phyloP scores from a whole-genome alignment of 2,329 filamentous ascomycete genomes.

The Diatrype stigma region DNA sequence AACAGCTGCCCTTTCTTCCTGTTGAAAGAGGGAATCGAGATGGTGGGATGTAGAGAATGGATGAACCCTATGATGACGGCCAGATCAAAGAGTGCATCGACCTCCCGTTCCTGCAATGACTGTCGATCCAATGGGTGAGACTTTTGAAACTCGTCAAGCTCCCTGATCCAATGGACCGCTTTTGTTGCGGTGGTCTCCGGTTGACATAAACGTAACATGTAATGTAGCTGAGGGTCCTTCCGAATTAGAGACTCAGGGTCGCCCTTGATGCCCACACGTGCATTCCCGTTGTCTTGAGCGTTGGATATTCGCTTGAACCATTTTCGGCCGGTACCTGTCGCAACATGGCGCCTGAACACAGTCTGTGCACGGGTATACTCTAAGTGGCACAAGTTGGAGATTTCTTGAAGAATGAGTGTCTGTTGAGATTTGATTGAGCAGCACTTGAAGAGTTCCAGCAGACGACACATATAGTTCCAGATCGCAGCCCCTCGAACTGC shows the following conservation, averaged over 20 bases:
- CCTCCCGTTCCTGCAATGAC: slow-evolving; percentile 28
- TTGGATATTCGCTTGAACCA: slow-evolving; percentile 39
- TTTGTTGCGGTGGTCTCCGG: slow-evolving; percentile 28
- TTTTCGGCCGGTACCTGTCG: slow-evolving; percentile 30
- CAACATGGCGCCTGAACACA: slow-evolving; percentile 37
- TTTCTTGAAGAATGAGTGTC: slow-evolving; percentile 38
- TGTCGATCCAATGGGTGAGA: slow-evolving; percentile 30
- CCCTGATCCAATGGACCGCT: slow-evolving; percentile 36
- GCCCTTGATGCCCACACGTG: slow-evolving; percentile 35
- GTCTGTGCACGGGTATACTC: slow-evolving; percentile 37
- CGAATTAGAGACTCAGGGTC: slow-evolving; percentile 35
- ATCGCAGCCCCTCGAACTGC: slow-evolving; percentile 30
- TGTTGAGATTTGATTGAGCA: slow-evolving; percentile 25
- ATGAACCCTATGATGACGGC: slow-evolving; percentile 35
- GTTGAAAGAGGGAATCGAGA: slow-evolving; percentile 33
- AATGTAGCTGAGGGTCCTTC: slow-evolving; percentile 36
- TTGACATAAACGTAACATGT: slow-evolving; percentile 42
- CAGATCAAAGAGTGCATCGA: slow-evolving; percentile 31
- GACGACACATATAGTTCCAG: slow-evolving; percentile 36
- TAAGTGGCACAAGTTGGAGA: slow-evolving; percentile 40
- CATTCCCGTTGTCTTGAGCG: slow-evolving; percentile 31
- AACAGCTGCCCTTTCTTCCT: slow-evolving; percentile 38
- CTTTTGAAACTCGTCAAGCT: slow-evolving; percentile 34
- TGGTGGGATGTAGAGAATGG: slow-evolving; percentile 29
- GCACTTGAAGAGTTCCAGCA: slow-evolving; percentile 31